A percentile compares a stretch with the other conserved stretches of the same genome.
Conservation (phyloP, 768 basidiomycete species). For the Trametes cubensis region DNA sequence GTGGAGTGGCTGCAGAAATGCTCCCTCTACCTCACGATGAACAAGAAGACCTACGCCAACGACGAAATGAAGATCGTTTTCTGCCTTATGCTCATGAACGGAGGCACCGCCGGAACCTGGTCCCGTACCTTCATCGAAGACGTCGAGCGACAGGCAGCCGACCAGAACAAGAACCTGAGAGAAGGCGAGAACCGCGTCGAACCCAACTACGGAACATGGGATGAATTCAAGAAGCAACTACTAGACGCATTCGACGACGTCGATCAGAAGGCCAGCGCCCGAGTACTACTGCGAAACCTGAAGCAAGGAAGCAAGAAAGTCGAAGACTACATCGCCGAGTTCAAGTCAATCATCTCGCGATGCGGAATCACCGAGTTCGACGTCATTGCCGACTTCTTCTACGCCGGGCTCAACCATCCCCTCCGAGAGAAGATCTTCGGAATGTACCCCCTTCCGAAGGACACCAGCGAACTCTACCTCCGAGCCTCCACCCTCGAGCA, state of each 20-base stretch:
- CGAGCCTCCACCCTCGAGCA: background rate
- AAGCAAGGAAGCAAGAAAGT: background rate
- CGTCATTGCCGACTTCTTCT: background rate
- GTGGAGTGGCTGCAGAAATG: conserved; percentile 1
- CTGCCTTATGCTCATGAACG: background rate
- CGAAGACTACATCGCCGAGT: background rate
- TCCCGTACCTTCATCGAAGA: background rate
- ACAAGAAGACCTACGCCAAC: background rate
- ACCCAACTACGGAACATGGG: too few relatives aligned
- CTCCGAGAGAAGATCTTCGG: too few relatives aligned
- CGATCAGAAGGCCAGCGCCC: background rate
- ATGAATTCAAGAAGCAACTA: background rate
- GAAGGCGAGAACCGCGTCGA: too few relatives aligned
- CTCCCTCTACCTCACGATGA: conserved; percentile 1
- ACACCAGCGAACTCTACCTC: too few relatives aligned
- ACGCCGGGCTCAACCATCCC: background rate
- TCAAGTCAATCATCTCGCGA: background rate
- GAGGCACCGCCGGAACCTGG: background rate
- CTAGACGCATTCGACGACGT: background rate
- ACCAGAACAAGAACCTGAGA: background rate
- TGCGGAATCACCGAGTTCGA: background rate
- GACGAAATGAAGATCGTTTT: background rate
- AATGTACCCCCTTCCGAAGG: too few relatives aligned
- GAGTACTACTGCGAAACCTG: background rate
- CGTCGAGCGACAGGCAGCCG: background rate